A percentile compares a stretch with the other conserved stretches of the same genome.
Evolutionary conservation across 441 rosid species (phyloP).

Genomic region (Viola pubescens): DNA sequence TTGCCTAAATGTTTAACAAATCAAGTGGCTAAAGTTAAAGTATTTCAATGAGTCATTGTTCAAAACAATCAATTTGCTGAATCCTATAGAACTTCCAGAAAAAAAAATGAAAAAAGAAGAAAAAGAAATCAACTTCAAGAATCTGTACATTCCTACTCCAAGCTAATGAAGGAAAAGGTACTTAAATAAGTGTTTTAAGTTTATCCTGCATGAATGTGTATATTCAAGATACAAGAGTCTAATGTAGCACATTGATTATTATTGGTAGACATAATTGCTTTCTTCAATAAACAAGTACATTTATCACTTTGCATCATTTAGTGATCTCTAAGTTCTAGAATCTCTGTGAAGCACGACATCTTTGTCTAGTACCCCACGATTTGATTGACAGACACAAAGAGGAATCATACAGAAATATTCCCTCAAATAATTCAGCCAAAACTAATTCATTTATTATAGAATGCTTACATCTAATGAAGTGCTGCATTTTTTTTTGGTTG

Average conservation of each 20-base stretch:
- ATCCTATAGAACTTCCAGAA: not conserved
- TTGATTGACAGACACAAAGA: constrained; percentile 36
- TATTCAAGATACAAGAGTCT: constrained; percentile 3
- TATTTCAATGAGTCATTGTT: not conserved
- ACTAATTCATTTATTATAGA: constrained; percentile 16
- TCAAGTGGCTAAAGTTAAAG: not conserved
- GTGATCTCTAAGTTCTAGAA: constrained; percentile 23
- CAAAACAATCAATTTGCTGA: not conserved
- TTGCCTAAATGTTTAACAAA: not conserved
- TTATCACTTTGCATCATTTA: constrained; percentile 16
- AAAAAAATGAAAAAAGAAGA: no score
- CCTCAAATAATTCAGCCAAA: constrained; percentile 32
- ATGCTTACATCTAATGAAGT: constrained; percentile 13
- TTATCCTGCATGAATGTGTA: constrained; percentile 8
- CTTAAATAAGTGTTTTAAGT: not conserved
- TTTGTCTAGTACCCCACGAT: constrained; percentile 31
- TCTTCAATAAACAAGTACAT: constrained; percentile 12
- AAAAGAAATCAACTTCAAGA: not conserved
- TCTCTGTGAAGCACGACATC: constrained; percentile 20
- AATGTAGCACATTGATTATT: constrained; percentile 9
- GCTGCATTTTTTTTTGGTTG: constrained; percentile 12
- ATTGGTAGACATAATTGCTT: constrained; percentile 20
- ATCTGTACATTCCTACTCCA: not conserved
- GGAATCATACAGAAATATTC: constrained; percentile 38
- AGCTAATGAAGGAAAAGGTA: not conserved